These are phyloP conservation scores for Abrus precatorius DNA, from an alignment of 306 rosid genomes.

Conservation along the genomic window DNA sequence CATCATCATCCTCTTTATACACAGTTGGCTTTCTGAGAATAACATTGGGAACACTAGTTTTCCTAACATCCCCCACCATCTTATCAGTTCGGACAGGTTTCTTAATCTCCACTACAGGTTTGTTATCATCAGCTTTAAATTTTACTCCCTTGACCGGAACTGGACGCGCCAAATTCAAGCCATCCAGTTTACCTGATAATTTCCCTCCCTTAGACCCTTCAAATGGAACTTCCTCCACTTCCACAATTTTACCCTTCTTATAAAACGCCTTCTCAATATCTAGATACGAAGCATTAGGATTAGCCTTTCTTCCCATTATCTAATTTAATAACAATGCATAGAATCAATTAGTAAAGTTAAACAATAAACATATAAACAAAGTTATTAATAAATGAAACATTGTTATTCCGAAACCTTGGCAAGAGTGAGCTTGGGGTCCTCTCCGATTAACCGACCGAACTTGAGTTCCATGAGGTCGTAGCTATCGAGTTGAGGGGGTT, in stretches of 20 bases:
- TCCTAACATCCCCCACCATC: constrained; percentile 52
- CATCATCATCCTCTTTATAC: constrained; percentile 62
- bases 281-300: constrained; percentile 80
- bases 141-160: constrained; percentile 68
- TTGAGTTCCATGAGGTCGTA: constrained; percentile 89
- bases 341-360: neutral
- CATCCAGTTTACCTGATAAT: constrained; percentile 62
- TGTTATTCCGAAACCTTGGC: constrained; percentile 69
- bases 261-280: constrained; percentile 87
- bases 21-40: constrained; percentile 80
- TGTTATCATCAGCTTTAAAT: constrained; percentile 57
- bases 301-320: constrained; percentile 88
- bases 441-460: constrained; percentile 90
- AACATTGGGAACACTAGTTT: constrained; percentile 73
- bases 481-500: constrained; percentile 62
- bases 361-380: neutral
- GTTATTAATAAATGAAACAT: constrained; percentile 18
- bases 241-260: constrained; percentile 72
- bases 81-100: constrained; percentile 54
- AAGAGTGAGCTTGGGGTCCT: constrained; percentile 92
- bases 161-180: constrained; percentile 74
- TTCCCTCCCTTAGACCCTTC: constrained; percentile 56
- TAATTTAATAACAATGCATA: constrained; percentile 40
- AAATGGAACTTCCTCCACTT: constrained; percentile 81
- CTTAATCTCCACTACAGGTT: constrained; percentile 55